Conservation (phyloP, 495 filamentous ascomycete genomes). For the Penicillium pancosmium region DNA sequence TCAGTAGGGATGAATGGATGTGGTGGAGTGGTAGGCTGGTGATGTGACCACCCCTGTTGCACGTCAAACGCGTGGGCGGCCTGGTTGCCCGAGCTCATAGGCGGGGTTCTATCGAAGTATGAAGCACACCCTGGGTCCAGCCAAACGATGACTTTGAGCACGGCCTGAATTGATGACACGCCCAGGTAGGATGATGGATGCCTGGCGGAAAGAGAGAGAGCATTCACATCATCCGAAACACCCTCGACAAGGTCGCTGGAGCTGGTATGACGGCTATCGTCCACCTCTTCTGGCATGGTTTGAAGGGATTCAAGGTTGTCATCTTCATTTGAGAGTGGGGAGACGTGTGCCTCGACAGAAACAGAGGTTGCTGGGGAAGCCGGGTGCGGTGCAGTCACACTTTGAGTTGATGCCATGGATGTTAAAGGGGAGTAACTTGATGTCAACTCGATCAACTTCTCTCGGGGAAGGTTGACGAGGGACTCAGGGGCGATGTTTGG, state of each 20-base stretch:
- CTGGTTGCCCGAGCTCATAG: conserved; percentile 26
- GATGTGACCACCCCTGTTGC: conserved; percentile 26
- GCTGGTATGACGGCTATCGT: conserved; percentile 26
- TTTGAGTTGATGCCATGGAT: conserved; percentile 6
- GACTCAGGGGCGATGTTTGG: conserved; percentile 40
- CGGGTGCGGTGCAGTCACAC: conserved; percentile 27
- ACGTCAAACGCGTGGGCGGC: conserved; percentile 23
- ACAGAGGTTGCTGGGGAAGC: conserved; percentile 43
- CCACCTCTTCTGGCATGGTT: conserved; percentile 42
- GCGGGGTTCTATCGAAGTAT: conserved; percentile 53
- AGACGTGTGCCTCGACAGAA: conserved; percentile 44
- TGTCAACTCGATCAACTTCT: conserved; percentile 52
- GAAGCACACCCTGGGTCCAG: conserved; percentile 65
- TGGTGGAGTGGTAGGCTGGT: conserved; percentile 31
- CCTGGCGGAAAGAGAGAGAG: conserved; percentile 71
- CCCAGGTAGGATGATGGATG: conserved; percentile 77
- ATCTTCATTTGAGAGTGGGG: conserved; percentile 42
- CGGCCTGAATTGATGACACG: conserved; percentile 80
- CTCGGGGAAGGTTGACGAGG: conserved; percentile 46
- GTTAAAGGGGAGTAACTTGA: conserved; percentile 15
- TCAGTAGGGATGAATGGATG: conserved; percentile 39
- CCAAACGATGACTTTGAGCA: conserved; percentile 79
- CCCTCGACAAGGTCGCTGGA: conserved; percentile 58
- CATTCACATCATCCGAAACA: conserved; percentile 82
- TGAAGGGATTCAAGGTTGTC: conserved; percentile 47